phyloP scores from a whole-genome alignment of 768 basidiomycete species.

The Rhizopogon vinicolor region DNA sequence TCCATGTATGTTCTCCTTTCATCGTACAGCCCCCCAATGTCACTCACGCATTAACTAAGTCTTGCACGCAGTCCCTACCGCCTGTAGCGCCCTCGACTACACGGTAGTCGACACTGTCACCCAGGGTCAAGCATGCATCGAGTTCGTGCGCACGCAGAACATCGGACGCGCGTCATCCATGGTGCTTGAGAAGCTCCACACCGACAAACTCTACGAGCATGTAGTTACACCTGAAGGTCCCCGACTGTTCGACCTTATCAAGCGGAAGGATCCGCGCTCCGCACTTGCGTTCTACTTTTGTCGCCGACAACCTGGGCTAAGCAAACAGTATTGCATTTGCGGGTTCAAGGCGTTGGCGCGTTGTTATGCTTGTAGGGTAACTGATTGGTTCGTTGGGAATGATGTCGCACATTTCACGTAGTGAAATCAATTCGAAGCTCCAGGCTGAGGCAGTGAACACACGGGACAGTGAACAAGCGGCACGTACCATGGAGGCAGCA shows the following conservation, averaged over 20 bases:
- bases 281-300: constrained; percentile 89
- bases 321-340: constrained; percentile 92
- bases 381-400: constrained; percentile 94
- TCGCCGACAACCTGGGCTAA: constrained; percentile 87
- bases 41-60: not conserved
- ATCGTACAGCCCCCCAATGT: not conserved
- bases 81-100: constrained; percentile 77
- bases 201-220: constrained; percentile 34
- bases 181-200: constrained; percentile 79
- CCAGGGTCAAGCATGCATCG: constrained; percentile 89
- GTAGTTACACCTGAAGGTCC: constrained; percentile 83
- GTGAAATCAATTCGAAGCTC: constrained; percentile 91
- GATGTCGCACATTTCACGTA: constrained; percentile 80
- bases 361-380: constrained; percentile 91
- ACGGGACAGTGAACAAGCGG: constrained; percentile 59
- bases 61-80: constrained; percentile 81
- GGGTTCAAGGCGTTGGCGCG: constrained; percentile 69
- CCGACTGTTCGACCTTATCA: constrained; percentile 91
- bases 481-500: constrained; percentile 51
- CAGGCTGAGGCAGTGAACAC: constrained; percentile 60
- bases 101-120: constrained; percentile 90
- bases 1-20: constrained; percentile 62
- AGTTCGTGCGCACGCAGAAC: constrained; percentile 84
- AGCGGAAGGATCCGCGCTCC: constrained; percentile 80
- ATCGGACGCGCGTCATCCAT: constrained; percentile 92